Conservation (phyloP, 2,329 filamentous ascomycete genomes). For the Plenodomus tracheiphilus region DNA sequence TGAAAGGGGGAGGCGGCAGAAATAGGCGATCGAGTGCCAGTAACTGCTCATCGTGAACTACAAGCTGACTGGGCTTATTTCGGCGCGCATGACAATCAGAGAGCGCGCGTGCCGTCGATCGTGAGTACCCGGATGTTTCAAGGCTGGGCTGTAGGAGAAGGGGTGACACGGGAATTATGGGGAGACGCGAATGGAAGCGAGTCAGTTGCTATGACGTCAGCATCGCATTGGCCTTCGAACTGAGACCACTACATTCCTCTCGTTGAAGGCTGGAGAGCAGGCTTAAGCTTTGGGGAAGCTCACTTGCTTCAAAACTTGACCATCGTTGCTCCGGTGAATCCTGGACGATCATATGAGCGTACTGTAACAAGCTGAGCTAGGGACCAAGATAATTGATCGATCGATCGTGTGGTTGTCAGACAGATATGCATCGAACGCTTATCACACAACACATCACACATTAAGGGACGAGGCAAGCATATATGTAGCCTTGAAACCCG, state of each 20-base stretch:
- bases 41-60: conserved; percentile 35
- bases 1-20: conserved; percentile 38
- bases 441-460: too few species aligned
- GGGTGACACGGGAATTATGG: not conserved
- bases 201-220: not conserved
- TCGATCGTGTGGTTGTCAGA: too few species aligned
- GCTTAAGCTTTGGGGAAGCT: too few species aligned
- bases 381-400: too few species aligned
- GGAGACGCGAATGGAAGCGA: not conserved
- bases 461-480: too few species aligned
- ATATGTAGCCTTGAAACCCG: not conserved
- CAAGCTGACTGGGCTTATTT: not conserved
- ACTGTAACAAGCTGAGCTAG: too few species aligned
- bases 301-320: too few species aligned
- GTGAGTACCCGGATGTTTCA: not conserved
- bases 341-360: too few species aligned
- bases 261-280: too few species aligned
- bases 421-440: too few species aligned
- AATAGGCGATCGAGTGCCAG: conserved; percentile 37
- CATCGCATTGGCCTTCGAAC: not conserved
- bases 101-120: conserved; percentile 1
- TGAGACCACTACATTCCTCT: not conserved
- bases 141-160: not conserved
- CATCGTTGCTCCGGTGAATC: too few species aligned
- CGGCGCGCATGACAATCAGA: conserved; percentile 4